Conservation (phyloP, 78 protist genomes). For the Polysphondylium violaceum region DNA sequence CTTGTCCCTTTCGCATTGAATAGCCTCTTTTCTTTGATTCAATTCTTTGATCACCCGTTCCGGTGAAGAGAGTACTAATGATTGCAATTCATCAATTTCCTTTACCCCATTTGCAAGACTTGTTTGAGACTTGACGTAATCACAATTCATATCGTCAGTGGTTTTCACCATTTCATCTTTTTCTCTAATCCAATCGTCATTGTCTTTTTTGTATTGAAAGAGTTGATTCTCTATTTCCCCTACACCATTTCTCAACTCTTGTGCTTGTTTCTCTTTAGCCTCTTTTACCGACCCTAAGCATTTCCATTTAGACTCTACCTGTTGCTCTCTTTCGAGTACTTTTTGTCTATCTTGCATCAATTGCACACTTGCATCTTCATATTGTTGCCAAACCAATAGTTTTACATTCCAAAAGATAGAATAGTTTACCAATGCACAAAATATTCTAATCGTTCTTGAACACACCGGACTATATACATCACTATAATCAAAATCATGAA, state of each 20-base stretch:
- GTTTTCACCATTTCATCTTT: no score
- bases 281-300: not conserved
- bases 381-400: not conserved
- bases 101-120: not conserved
- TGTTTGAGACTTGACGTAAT: not conserved
- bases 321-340: not conserved
- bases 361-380: not conserved
- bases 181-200: no score
- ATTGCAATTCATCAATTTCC: not conserved
- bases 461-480: conserved; percentile 24
- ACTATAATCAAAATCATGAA: not conserved
- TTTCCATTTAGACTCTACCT: not conserved
- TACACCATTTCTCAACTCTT: not conserved
- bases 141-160: no score
- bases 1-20: not conserved
- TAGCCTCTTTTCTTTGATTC: not conserved
- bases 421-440: conserved; percentile 7
- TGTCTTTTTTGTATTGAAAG: no score
- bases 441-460: not conserved
- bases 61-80: conserved; percentile 14
- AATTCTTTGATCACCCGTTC: not conserved
- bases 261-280: not conserved
- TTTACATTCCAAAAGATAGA: not conserved
- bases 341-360: not conserved
- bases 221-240: no score